These are phyloP conservation scores for Bretziella fagacearum DNA, from an alignment of 2,329 filamentous ascomycete genomes.

Conservation along the genomic window DNA sequence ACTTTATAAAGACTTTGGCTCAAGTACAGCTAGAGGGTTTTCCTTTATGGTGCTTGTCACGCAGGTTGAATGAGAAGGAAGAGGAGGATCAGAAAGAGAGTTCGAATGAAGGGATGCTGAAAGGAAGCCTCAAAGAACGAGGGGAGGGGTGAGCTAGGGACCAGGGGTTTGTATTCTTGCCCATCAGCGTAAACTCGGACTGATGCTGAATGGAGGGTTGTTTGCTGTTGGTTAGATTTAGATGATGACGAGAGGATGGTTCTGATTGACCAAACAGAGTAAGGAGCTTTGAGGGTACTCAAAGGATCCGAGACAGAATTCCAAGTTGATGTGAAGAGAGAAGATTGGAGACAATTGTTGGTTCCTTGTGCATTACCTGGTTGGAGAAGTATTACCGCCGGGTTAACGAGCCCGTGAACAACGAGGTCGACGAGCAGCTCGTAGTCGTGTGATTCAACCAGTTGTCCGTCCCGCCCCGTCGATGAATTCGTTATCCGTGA, in stretches of 20 bases:
- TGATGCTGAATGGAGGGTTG: not conserved
- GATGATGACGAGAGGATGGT: not conserved
- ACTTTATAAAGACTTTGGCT: no score
- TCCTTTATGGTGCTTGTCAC: not conserved
- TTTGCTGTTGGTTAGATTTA: not conserved
- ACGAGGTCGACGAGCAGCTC: no score
- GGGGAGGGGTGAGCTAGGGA: not conserved
- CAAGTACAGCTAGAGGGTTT: no score
- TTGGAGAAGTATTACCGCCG: not conserved
- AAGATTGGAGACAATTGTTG: not conserved
- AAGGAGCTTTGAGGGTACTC: not conserved
- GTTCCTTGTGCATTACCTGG: not conserved
- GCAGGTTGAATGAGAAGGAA: constrained; percentile 2
- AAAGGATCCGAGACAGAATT: not conserved
- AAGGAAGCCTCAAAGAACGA: not conserved
- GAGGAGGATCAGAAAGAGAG: not conserved
- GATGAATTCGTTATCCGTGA: no score
- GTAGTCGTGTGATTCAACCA: no score
- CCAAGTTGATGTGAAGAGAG: not conserved
- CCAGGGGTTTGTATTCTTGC: not conserved
- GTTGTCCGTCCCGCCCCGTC: no score
- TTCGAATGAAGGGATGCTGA: not conserved
- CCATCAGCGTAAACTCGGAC: not conserved
- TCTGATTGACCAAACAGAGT: not conserved
- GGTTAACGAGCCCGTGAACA: no score